Evolutionary conservation across 2,329 filamentous ascomycete genomes (phyloP).

Genomic region (Penicillium expansum): DNA sequence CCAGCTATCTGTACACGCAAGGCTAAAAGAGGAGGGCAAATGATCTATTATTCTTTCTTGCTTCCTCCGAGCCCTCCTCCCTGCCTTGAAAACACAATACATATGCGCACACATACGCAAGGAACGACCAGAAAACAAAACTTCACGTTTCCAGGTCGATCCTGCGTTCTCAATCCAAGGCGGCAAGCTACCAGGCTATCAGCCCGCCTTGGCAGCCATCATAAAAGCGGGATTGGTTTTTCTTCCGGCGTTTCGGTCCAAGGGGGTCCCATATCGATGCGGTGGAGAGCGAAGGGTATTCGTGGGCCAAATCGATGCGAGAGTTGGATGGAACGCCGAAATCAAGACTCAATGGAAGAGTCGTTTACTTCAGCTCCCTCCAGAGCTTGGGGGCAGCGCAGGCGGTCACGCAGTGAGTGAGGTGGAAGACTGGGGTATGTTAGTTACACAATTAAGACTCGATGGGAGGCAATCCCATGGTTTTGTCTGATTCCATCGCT

Average conservation of each 20-base stretch:
- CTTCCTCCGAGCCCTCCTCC: constrained; percentile 22
- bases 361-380: constrained; percentile 78
- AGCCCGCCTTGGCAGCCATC: constrained; percentile 18
- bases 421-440: constrained; percentile 81
- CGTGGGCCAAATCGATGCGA: constrained; percentile 12
- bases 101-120: constrained; percentile 23
- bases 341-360: constrained; percentile 12
- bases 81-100: constrained; percentile 26
- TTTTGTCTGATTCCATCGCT: background rate
- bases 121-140: constrained; percentile 11
- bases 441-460: constrained; percentile 2
- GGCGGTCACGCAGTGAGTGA: constrained; percentile 87
- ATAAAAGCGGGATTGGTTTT: constrained; percentile 15
- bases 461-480: background rate
- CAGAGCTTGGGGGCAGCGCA: constrained; percentile 97
- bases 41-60: constrained; percentile 25
- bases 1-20: constrained; percentile 46
- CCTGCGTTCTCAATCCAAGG: constrained; percentile 23
- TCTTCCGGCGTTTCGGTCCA: constrained; percentile 7
- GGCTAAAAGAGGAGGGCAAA: constrained; percentile 23
- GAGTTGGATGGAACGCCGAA: constrained; percentile 13
- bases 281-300: background rate
- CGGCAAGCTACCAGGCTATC: constrained; percentile 22
- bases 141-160: constrained; percentile 4
- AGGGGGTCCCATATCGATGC: constrained; percentile 6